phyloP scores from a whole-genome alignment of 805 yeast species.

The Kregervanrija delftensis region DNA sequence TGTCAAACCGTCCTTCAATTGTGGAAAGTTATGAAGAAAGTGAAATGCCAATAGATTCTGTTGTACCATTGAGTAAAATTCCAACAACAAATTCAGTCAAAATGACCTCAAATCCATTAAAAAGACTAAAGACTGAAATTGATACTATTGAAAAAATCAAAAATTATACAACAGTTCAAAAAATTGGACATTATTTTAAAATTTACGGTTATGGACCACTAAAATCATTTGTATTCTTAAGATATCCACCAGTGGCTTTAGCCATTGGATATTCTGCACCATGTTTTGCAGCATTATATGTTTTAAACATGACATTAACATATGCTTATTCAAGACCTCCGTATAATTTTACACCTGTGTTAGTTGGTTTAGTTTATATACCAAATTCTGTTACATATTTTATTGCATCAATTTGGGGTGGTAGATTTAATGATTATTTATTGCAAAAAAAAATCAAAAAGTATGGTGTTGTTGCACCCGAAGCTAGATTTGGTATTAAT shows the following conservation, averaged over 20 bases:
- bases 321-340: slow-evolving; percentile 56
- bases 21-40: slow-evolving; percentile 17
- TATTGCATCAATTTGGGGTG: slow-evolving; percentile 73
- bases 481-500: slow-evolving; percentile 72
- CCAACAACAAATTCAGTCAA: slow-evolving; percentile 15
- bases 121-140: slow-evolving; percentile 17
- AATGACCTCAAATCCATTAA: slow-evolving; percentile 13
- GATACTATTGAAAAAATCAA: slow-evolving; percentile 16
- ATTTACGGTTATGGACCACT: slow-evolving; percentile 51
- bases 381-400: slow-evolving; percentile 79
- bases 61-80: slow-evolving; percentile 28
- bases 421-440: slow-evolving; percentile 67
- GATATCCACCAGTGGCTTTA: slow-evolving; percentile 68
- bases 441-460: slow-evolving; percentile 43
- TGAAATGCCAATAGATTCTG: slow-evolving; percentile 32
- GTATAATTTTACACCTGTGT: slow-evolving; percentile 57
- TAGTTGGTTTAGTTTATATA: slow-evolving; percentile 69
- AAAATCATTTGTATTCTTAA: slow-evolving; percentile 51
- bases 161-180: slow-evolving; percentile 11
- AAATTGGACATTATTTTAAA: slow-evolving; percentile 29
- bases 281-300: slow-evolving; percentile 65
- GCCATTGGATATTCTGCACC: slow-evolving; percentile 62
- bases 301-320: slow-evolving; percentile 69
- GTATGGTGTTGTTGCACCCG: slow-evolving; percentile 66
- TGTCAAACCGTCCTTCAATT: slow-evolving; percentile 23